Evolutionary conservation across 495 filamentous ascomycete genomes (phyloP).

Genomic region (Annulohypoxylon maeteangense): DNA sequence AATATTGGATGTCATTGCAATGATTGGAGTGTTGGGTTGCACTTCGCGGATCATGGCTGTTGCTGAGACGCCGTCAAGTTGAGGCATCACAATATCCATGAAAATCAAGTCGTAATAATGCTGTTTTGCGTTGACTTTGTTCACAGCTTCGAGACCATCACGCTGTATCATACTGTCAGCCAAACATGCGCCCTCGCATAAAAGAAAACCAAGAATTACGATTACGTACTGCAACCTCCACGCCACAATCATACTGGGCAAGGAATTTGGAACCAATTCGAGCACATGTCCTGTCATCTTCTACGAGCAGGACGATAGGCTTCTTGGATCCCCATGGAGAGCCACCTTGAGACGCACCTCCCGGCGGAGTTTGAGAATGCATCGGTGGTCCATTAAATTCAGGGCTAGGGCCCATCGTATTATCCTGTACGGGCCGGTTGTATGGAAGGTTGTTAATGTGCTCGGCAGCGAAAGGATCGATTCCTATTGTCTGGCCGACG

Average conservation of each 20-base stretch:
- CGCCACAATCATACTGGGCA: conserved; percentile 84
- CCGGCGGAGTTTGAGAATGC: conserved; percentile 45
- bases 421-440: conserved; percentile 58
- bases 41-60: conserved; percentile 94
- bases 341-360: conserved; percentile 42
- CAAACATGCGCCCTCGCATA: conserved; percentile 9
- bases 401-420: conserved; percentile 36
- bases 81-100: conserved; percentile 99
- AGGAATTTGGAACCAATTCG: conserved; percentile 96
- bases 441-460: conserved; percentile 96
- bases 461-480: conserved; percentile 93
- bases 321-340: conserved; percentile 76
- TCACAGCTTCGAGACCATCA: conserved; percentile 92
- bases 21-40: conserved; percentile 83
- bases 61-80: conserved; percentile 93
- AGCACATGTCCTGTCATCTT: conserved; percentile 94
- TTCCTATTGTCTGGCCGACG: conserved; percentile 86
- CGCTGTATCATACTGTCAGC: conserved; percentile 64
- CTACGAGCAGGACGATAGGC: conserved; percentile 89
- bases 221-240: conserved; percentile 87
- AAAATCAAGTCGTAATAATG: conserved; percentile 91
- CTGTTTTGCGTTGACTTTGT: conserved; percentile 80
- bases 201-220: conserved; percentile 1
- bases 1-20: conserved; percentile 99
- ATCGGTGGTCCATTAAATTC: conserved; percentile 43